phyloP scores from a whole-genome alignment of 192 early-diverging fungal genomes.

The Umbelopsis sp. region DNA sequence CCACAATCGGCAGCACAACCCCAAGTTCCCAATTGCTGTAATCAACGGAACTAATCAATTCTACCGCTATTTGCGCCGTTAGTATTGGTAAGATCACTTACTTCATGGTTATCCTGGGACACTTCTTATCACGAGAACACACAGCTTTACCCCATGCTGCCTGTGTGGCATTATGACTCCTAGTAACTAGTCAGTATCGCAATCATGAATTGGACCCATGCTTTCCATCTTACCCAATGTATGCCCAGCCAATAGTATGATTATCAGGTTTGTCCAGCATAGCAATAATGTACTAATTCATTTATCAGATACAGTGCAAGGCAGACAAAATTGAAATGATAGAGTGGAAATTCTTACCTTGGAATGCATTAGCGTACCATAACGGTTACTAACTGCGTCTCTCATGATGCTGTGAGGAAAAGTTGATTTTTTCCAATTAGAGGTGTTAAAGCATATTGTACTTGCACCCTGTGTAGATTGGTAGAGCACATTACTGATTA shows the following conservation, averaged over 20 bases:
- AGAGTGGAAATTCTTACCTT: slow-evolving; percentile 28
- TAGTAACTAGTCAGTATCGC: neutral
- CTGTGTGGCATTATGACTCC: slow-evolving; percentile 35
- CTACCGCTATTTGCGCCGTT: no score
- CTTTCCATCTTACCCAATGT: slow-evolving; percentile 30
- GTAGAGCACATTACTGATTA: neutral
- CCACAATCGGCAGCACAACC: slow-evolving; percentile 32
- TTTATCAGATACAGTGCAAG: neutral
- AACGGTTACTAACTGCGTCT: slow-evolving; percentile 32
- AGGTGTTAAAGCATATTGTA: slow-evolving; percentile 36
- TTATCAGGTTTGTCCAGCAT: slow-evolving; percentile 3
- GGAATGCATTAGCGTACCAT: slow-evolving; percentile 40
- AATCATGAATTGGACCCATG: neutral
- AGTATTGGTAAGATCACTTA: neutral
- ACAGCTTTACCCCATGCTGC: slow-evolving; percentile 36
- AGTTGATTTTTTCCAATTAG: slow-evolving; percentile 29
- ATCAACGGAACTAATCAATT: neutral
- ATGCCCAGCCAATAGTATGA: slow-evolving; percentile 29
- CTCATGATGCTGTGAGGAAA: slow-evolving; percentile 38
- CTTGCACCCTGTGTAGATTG: slow-evolving; percentile 28
- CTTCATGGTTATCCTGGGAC: slow-evolving; percentile 36
- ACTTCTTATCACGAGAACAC: slow-evolving; percentile 2
- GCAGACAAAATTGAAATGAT: neutral
- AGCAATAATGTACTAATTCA: slow-evolving; percentile 36
- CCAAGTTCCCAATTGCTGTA: slow-evolving; percentile 45